phyloP scores from a whole-genome alignment of 768 basidiomycete species.

The Podaxis carcinomalis region DNA sequence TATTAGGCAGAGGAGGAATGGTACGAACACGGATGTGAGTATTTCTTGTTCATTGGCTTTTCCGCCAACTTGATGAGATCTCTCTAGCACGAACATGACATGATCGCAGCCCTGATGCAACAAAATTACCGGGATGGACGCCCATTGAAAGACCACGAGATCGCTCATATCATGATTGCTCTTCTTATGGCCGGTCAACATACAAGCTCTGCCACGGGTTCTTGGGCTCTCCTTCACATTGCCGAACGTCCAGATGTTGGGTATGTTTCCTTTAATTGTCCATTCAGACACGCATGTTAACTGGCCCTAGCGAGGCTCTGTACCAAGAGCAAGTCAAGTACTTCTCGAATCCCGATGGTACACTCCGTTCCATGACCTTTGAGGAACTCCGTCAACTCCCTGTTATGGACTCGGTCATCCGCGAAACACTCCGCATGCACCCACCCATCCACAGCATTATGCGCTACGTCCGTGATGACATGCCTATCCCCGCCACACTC shows the following conservation, averaged over 20 bases:
- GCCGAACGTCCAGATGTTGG: constrained; percentile 70
- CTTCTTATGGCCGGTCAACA: constrained; percentile 99
- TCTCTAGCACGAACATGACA: constrained; percentile 69
- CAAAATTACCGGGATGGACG: constrained; percentile 83
- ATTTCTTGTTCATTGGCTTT: not conserved
- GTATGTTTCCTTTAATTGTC: constrained; percentile 40
- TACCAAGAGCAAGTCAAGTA: constrained; percentile 87
- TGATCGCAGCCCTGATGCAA: constrained; percentile 83
- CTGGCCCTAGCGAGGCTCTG: constrained; percentile 57
- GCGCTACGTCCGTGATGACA: constrained; percentile 86
- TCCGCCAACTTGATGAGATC: constrained; percentile 3
- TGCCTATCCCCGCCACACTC: constrained; percentile 77
- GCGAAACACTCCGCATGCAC: constrained; percentile 90
- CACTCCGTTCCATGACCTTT: constrained; percentile 74
- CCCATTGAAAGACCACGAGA: constrained; percentile 78
- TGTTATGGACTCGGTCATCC: constrained; percentile 82
- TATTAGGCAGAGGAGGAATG: constrained; percentile 65
- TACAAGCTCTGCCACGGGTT: constrained; percentile 88
- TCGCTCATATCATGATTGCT: constrained; percentile 98
- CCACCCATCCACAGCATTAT: constrained; percentile 95
- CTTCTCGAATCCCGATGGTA: constrained; percentile 78
- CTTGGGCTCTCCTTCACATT: constrained; percentile 88
- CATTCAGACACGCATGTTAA: not conserved
- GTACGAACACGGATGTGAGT: constrained; percentile 36
- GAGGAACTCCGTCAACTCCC: constrained; percentile 84